Percentiles rank a stretch among this genome's conserved stretches.
phyloP scores from a whole-genome alignment of 2,329 filamentous ascomycete species.

The Pyrenophora seminiperda region DNA sequence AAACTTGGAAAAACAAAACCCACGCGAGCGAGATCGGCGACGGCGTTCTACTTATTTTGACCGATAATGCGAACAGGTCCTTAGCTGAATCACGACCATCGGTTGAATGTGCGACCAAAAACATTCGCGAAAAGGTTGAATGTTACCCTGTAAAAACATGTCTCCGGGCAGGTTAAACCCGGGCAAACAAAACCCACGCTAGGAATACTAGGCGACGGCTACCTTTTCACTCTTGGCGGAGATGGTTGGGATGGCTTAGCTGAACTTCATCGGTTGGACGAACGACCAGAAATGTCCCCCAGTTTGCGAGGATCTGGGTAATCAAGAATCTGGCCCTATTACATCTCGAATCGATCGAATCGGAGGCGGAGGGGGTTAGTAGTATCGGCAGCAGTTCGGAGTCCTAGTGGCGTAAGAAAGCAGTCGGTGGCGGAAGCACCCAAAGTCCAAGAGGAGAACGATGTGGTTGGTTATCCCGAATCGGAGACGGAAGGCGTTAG shows the following conservation, averaged over 20 bases:
- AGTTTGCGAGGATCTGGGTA: constrained; percentile 1
- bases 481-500: neutral
- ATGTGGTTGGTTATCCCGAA: neutral
- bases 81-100: neutral
- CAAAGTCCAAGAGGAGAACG: neutral
- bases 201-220: neutral
- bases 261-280: constrained; percentile 2
- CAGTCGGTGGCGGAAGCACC: neutral
- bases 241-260: neutral
- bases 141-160: neutral
- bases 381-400: neutral
- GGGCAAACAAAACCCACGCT: constrained; percentile 1
- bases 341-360: neutral
- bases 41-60: neutral
- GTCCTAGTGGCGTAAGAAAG: neutral
- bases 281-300: constrained; percentile 1
- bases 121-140: neutral
- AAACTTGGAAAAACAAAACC: constrained; percentile 2
- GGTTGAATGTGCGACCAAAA: neutral
- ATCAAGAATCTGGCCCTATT: neutral
- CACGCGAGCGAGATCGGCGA: neutral
- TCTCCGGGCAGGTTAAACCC: constrained; percentile 1
- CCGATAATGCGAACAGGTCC: neutral
- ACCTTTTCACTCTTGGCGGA: neutral
- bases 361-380: neutral